These are phyloP conservation scores for Lobulomyces angularis DNA, from an alignment of 192 early-diverging fungal species.

Conservation along the genomic window DNA sequence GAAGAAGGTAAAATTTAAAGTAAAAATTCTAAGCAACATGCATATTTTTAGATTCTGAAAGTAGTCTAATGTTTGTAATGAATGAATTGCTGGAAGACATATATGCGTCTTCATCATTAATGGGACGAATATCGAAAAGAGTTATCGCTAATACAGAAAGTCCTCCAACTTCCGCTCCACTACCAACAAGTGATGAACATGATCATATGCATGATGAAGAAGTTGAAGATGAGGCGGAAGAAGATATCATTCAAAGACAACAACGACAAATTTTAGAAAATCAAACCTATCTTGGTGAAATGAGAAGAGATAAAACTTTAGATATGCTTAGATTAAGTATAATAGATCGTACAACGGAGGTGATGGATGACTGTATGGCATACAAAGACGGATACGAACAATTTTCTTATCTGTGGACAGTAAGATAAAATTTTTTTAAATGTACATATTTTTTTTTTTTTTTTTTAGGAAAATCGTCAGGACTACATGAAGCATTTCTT, in stretches of 20 bases:
- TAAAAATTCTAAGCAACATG: neutral
- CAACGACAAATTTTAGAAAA: constrained; percentile 26
- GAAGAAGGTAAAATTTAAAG: constrained; percentile 32
- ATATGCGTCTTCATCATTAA: constrained; percentile 40
- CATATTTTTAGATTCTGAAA: constrained; percentile 22
- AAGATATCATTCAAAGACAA: constrained; percentile 20
- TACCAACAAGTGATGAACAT: constrained; percentile 6
- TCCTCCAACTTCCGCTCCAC: constrained; percentile 1
- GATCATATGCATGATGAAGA: constrained; percentile 6
- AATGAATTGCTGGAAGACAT: constrained; percentile 39
- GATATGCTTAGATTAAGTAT: constrained; percentile 22
- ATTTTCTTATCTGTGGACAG: constrained; percentile 49
- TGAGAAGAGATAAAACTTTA: constrained; percentile 34
- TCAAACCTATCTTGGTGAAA: constrained; percentile 44
- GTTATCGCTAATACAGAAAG: neutral
- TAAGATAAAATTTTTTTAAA: constrained; percentile 8
- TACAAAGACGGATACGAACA: constrained; percentile 50
- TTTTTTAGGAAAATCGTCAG: constrained; percentile 42
- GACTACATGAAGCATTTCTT: constrained; percentile 53
- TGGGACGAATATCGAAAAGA: constrained; percentile 15
- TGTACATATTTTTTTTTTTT: constrained; percentile 6
- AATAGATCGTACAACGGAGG: constrained; percentile 20
- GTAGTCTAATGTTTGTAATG: constrained; percentile 28
- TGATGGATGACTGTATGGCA: constrained; percentile 37
- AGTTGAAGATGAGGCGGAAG: constrained; percentile 5